Base-by-base conservation (phyloP, 2,329 filamentous ascomycete genomes). In the Verticillium tricorpus region DNA sequence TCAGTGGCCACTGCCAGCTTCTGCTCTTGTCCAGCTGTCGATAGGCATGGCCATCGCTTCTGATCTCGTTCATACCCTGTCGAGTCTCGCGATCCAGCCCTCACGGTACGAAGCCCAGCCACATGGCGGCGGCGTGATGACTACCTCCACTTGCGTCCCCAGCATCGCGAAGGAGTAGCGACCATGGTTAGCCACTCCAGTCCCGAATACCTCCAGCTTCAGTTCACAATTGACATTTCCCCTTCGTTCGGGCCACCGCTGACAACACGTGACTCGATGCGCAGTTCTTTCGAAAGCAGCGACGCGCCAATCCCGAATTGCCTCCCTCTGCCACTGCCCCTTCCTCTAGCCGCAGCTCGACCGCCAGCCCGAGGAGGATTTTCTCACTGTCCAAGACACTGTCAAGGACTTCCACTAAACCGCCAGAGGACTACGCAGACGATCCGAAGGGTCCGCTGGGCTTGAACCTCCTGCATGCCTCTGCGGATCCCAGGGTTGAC, bases 401-500 rank as follows among this genome's bases (percentile, higher is more conserved):
- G 9, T 55, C 60, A 6, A 64, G 55, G 19, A 55, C 62, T 8
- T 59, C 62, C 34, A 65, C 25, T 14, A 2, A 45, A 63, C 56
- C 55, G 4, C 31, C 9, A 5, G 17, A 56, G 6, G 31, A 34
- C 31, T 15, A 19, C 15, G 55, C 31, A 12, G 55, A 56, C 15
- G 17, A 35, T 17, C 14, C 55, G 15, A 56, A 56, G 65, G 68
- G 32, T 14, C n/a, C 35, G 2, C 55, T 69, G n/a, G 67, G 67
- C 1, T 63, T 73, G 28, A 66, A 19, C 22, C 60, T 71, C 1
- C 58, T 73, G 3, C 40, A 66, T 40, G 62, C 61, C 14, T 68
- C 71, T 1, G 5, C 61, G 2, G 65, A 68, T 7, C 68, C 69
- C 4, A 54, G 66, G 3, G 54, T 71, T n/a, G 72, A 74, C 60